Conservation (phyloP, 1,284 basidiomycete species). For the Fomes fomentarius region DNA sequence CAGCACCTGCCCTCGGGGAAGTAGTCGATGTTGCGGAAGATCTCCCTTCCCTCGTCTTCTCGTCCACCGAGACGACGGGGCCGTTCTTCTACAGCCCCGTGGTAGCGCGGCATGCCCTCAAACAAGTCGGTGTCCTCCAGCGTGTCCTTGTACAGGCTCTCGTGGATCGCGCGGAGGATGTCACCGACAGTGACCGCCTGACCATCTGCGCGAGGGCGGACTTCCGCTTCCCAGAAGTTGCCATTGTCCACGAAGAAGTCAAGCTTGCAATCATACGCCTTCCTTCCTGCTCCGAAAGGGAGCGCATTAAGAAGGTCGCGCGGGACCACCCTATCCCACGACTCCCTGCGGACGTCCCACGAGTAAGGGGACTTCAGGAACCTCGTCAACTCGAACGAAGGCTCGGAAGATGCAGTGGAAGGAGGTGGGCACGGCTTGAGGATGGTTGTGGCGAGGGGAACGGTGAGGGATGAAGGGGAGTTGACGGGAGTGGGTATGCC, state of each 20-base stretch:
- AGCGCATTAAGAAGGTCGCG: no score
- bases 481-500: not conserved
- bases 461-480: no score
- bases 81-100: not conserved
- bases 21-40: not conserved
- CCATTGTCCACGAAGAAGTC: not conserved
- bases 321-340: no score
- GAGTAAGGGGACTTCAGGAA: no score
- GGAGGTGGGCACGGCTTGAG: no score
- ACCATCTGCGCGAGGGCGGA: no score
- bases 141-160: not conserved
- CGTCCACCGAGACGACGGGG: not conserved
- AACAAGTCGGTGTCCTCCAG: not conserved
- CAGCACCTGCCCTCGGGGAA: not conserved
- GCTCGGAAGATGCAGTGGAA: no score
- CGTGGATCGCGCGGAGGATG: not conserved
- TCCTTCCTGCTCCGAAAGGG: no score
- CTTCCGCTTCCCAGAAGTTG: not conserved
- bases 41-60: not conserved
- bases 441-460: no score
- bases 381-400: no score
- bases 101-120: not conserved
- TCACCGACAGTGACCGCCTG: constrained; percentile 1
- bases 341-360: no score
- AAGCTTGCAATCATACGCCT: no score